Base-by-base conservation (phyloP, 257 asterid species). In the Striga asiatica region DNA sequence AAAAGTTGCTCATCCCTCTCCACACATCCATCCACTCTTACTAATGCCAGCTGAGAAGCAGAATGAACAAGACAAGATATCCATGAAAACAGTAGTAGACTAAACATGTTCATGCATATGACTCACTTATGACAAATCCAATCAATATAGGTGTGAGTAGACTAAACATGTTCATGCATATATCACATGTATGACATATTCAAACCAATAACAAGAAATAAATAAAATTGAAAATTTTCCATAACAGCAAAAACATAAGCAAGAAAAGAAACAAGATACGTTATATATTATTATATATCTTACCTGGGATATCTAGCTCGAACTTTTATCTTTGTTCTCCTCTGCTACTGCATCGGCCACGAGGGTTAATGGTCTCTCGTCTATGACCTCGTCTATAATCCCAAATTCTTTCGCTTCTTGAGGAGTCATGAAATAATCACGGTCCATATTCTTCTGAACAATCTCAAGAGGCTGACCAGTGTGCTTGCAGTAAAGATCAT, bases 341-440 rank as follows among this genome's bases (percentile, higher is more conserved):
- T 70, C 71, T 14, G 77, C 81, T 29, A 81, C 66, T 1, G 88
- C 80, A 64, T 89, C 98, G 50, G 94, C 60, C 38, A 89, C 89
- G 24, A 83, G 79, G 12, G 84, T 29, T 69, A 72, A 23, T 61
- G 96, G 96, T 58, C 98, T 79, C 72, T 81, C 83, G 65, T 75
- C 78, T 4, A 89, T 83, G 53, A 89, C 91, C 75, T 89, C 98
- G 23, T 89, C 96, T 66, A 89, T 83, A 56, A 89, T 76, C 46
- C 98, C 96, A 64, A 89, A 89, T 54, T 86, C 91, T 71, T 85
- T 85, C 32, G 98, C 94, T 72, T 86, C 98, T 28, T 73, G 74
- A 51, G 98, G 78, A n/a, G 98, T 86, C 96, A 89, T 83, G 71
- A 86, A 89, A 72, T 81, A 72, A 71, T 89, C 96, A 6, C 96